Base-by-base conservation (phyloP, 805 yeast species). In the Brettanomyces nanus region DNA sequence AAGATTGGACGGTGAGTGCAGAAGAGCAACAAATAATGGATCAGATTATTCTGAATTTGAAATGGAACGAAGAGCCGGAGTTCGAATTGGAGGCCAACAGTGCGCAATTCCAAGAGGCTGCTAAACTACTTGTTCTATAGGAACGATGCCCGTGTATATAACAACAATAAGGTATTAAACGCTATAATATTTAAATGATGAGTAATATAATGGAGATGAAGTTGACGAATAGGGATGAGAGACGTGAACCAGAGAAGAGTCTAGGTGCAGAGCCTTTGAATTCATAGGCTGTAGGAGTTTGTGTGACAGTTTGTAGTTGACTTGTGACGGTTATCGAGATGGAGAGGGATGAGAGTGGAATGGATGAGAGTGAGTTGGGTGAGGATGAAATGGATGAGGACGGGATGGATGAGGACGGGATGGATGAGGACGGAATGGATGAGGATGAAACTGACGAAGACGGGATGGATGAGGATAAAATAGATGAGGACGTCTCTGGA, bases 401-500 rank as follows among this genome's bases (percentile, higher is more conserved):
- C 18, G 29, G n/a, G 13, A 29, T 6, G 9, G 36, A 11, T 22
- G 28, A n/a, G 13, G n/a, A n/a, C 11, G 20, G 15, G 15, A n/a
- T 7, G 20, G 36, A 22, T 14, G 27, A 10, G 19, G 35, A 11
- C 19, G 35, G 5, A 15, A 52, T 30, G 3, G 28, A 30, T 11
- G 28, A 45, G 14, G 48, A 58, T 20, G 52, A 56, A 17, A 37
- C 53, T 2, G 27, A 22, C 23, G 19, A 46, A 56, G 42, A 39
- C 4, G 21, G 33, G 6, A 25, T 23, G 17, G 14, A 31, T 11
- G 45, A 43, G 28, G n/a, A n/a, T n/a, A n/a, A n/a, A n/a, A n/a
- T n/a, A n/a, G n/a, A n/a, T n/a, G n/a, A n/a, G n/a, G n/a, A n/a
- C n/a, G n/a, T n/a, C n/a, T n/a, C n/a, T n/a, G n/a, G n/a, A n/a